Conservation (phyloP, 148 eudicot species). For the Gaultheria prostrata region DNA sequence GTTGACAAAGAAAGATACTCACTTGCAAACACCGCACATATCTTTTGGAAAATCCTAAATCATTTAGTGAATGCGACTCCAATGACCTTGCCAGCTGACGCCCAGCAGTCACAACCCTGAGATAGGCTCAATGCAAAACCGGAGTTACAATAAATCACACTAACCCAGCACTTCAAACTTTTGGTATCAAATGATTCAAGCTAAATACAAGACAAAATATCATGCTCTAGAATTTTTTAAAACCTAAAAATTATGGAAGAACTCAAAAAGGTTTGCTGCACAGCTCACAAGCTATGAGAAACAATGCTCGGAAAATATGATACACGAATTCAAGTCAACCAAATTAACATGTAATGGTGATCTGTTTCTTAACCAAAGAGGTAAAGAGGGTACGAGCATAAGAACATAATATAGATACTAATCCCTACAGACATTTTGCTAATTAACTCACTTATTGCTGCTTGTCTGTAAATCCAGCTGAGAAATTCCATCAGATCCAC, state of each 20-base stretch:
- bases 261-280: not conserved
- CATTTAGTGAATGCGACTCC: conserved; percentile 84
- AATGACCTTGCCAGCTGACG: conserved; percentile 86
- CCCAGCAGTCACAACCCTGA: conserved; percentile 84
- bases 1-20: conserved; percentile 12
- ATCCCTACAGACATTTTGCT: not conserved
- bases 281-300: conserved; percentile 8
- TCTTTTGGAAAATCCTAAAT: conserved; percentile 93
- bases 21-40: conserved; percentile 94
- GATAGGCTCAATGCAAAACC: not conserved
- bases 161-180: not conserved
- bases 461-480: conserved; percentile 76
- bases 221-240: not conserved
- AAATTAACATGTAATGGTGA: not conserved
- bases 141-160: too few relatives aligned
- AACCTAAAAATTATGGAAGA: not conserved
- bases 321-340: not conserved
- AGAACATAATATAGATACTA: not conserved
- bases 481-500: conserved; percentile 76
- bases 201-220: not conserved
- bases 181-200: not conserved
- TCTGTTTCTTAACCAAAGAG: not conserved
- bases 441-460: conserved; percentile 69
- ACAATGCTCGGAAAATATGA: not conserved
- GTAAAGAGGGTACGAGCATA: not conserved